phyloP scores from a whole-genome alignment of 2,329 filamentous ascomycete species.

The Fusarium lyarnte region DNA sequence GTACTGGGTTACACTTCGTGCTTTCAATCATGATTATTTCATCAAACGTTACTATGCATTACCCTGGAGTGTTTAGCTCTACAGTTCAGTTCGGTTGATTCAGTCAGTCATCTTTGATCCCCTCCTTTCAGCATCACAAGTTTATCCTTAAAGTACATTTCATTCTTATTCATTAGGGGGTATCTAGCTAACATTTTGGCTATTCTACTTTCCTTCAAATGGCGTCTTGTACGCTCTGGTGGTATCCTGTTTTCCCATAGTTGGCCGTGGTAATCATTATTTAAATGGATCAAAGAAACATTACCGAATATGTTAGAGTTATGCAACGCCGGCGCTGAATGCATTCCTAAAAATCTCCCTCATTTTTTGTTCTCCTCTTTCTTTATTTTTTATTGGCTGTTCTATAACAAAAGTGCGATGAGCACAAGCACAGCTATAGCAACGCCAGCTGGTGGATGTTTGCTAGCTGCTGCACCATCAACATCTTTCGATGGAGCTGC shows the following conservation, averaged over 20 bases:
- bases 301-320: background rate
- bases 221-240: background rate
- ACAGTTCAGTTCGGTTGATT: background rate
- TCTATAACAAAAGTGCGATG: slow-evolving; percentile 25
- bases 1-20: too few relatives aligned
- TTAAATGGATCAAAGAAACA: slow-evolving; percentile 9
- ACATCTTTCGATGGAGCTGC: slow-evolving; percentile 13
- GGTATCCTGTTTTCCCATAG: background rate
- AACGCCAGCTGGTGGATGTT: slow-evolving; percentile 2
- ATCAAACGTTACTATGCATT: too few relatives aligned
- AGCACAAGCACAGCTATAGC: slow-evolving; percentile 23
- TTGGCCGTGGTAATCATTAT: slow-evolving; percentile 19
- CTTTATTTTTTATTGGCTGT: background rate
- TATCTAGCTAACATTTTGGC: slow-evolving; percentile 1
- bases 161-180: background rate
- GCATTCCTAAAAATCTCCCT: background rate
- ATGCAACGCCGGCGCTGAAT: slow-evolving; percentile 30
- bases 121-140: background rate
- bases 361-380: background rate
- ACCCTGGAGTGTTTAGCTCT: too few relatives aligned
- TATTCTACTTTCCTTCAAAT: background rate
- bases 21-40: background rate
- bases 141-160: background rate
- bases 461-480: slow-evolving; percentile 3
- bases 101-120: background rate